Evolutionary conservation across 2,329 filamentous ascomycete species (phyloP), one percentile per base, ranked within the genome.

Genomic region (Fusarium coffeatum): DNA sequence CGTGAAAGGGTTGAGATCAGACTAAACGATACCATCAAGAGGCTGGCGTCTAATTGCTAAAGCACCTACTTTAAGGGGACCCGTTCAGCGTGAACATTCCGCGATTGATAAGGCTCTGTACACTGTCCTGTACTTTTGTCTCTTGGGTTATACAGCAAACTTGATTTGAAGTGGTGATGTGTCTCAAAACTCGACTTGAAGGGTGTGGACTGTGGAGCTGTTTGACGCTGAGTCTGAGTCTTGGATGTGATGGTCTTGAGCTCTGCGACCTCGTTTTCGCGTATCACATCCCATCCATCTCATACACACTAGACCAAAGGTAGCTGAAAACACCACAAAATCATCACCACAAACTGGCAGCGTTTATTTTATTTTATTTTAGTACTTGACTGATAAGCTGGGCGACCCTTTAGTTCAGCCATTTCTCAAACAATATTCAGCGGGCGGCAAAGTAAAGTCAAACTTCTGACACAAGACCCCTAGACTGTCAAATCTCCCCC

Each of bases 1-100:
- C 49, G 40, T 42, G 50, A 70, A 70, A 62, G 69, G 69, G 49
- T 64, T 72, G 66, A 72, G 61, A 51, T 62, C 45, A 64, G 40
- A 60, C 53, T 66, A 66, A 49, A 60, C 53, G 16, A 67, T 69
- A 42, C 66, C 67, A 48, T 70, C 56, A 70, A 56, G 32, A 70
- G 59, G 63, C 57, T 71, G 68, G 68, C 50, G 68, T 64, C 59
- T 50, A 48, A 30, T 55, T 46, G 27, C 42, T 48, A 46, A 50
- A 51, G 37, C 48, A 54, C 62, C 40, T 32, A 57, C 45, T 55
- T 58, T 47, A 55, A 60, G 37, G 15, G n/a, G 37, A 56, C 54
- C 54, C 54, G 43, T 49, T 40, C 12, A 23, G 45, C 45, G 30
- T 56, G 46, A 48, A 10, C 23, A 28, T 40, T 20, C 15, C 16